Percentiles rank a stretch among this genome's conserved stretches.
These are phyloP conservation scores for Podospora pseudopauciseta DNA, from an alignment of 495 filamentous ascomycete species.

Conservation along the genomic window DNA sequence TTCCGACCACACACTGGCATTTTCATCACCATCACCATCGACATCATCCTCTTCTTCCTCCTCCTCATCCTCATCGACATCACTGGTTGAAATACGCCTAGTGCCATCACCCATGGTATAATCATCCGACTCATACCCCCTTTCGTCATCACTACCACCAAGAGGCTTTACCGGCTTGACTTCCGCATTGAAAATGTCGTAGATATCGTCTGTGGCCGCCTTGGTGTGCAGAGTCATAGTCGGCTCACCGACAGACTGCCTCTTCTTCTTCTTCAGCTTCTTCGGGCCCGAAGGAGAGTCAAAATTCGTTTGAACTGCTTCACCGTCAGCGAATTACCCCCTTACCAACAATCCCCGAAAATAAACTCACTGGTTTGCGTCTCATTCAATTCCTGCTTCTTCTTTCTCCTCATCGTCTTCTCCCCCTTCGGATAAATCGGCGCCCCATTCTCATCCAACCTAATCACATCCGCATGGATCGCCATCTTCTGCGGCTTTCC, in stretches of 20 bases:
- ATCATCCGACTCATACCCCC: conserved; percentile 67
- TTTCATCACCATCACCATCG: conserved; percentile 30
- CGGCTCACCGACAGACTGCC: conserved; percentile 58
- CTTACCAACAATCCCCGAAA: not conserved
- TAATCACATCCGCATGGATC: conserved; percentile 43
- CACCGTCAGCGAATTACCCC: conserved; percentile 18
- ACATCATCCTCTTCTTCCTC: conserved; percentile 62
- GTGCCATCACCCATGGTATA: conserved; percentile 81
- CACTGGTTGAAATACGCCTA: conserved; percentile 53
- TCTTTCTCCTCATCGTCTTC: conserved; percentile 56
- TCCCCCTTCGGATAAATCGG: conserved; percentile 30
- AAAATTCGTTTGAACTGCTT: conserved; percentile 81
- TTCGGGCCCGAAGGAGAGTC: conserved; percentile 79
- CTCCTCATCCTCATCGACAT: conserved; percentile 32
- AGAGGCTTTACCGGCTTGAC: conserved; percentile 51
- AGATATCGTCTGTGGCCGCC: conserved; percentile 94
- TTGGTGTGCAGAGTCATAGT: conserved; percentile 97
- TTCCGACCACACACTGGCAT: conserved; percentile 76
- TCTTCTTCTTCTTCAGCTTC: conserved; percentile 59
- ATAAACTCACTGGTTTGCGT: conserved; percentile 72
- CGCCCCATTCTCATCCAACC: conserved; percentile 52
- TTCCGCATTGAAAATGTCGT: conserved; percentile 93
- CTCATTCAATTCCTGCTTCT: conserved; percentile 73
- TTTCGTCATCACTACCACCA: conserved; percentile 57
- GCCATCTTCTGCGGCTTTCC: conserved; percentile 38